Evolutionary conservation across 352 stramenopile genomes (phyloP).

Genomic region (Elongisporangium senticosum): DNA sequence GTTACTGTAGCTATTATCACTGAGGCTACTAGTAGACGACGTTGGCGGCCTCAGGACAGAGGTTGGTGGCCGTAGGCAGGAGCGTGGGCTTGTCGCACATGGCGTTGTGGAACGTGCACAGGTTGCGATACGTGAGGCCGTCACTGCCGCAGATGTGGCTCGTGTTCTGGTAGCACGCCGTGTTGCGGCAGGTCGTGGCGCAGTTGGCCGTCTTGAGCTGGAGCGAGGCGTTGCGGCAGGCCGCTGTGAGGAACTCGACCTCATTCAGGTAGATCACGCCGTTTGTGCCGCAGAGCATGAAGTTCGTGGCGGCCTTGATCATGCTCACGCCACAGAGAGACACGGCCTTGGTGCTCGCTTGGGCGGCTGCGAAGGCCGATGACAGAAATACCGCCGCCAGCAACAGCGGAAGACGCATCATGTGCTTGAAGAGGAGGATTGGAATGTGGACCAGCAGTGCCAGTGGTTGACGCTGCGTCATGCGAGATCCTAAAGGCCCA

Average conservation of each 20-base stretch:
- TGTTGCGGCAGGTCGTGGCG: slow-evolving; percentile 6
- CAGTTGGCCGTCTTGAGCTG: slow-evolving; percentile 4
- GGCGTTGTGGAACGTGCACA: slow-evolving; percentile 23
- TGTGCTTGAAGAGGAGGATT: not conserved
- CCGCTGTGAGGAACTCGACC: slow-evolving; percentile 25
- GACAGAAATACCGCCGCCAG: not conserved
- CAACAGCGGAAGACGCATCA: not conserved
- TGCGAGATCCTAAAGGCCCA: not conserved
- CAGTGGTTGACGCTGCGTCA: not conserved
- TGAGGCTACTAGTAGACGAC: not conserved
- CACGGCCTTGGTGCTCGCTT: not conserved
- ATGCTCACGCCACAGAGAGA: not conserved
- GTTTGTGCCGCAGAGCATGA: slow-evolving; percentile 24
- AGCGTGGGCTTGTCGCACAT: slow-evolving; percentile 14
- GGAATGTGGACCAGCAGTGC: not conserved
- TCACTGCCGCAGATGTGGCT: slow-evolving; percentile 34
- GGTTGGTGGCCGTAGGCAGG: not conserved
- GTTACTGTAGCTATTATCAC: too few species aligned
- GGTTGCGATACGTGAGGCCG: slow-evolving; percentile 37
- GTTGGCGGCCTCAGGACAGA: not conserved
- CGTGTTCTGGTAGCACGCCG: not conserved
- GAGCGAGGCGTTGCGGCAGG: slow-evolving; percentile 18
- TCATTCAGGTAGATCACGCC: slow-evolving; percentile 25
- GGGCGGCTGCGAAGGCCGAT: not conserved
- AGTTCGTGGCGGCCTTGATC: not conserved